phyloP scores from a whole-genome alignment of 2,329 filamentous ascomycete species.

The Colletotrichum sp. region DNA sequence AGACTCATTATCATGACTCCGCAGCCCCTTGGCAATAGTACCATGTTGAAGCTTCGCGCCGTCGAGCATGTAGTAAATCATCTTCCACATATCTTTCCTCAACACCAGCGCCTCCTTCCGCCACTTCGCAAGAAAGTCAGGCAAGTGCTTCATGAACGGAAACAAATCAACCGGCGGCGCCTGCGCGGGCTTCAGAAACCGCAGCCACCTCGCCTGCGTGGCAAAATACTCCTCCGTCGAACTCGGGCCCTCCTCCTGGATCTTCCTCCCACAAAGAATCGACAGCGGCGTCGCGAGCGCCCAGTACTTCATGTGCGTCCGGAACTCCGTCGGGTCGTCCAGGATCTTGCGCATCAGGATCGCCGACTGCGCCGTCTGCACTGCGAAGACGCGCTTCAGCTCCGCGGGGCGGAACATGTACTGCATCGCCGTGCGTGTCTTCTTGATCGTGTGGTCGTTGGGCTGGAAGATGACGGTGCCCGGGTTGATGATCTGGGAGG shows the following conservation, averaged over 20 bases:
- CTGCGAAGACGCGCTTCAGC: conserved; percentile 15
- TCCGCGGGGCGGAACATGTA: conserved; percentile 27
- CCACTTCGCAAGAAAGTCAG: conserved; percentile 50
- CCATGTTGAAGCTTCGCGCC: conserved; percentile 32
- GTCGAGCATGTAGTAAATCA: conserved; percentile 43
- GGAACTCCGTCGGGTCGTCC: conserved; percentile 20
- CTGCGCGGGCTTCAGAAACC: conserved; percentile 28
- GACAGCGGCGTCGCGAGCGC: conserved; percentile 29
- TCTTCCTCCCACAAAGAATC: conserved; percentile 25
- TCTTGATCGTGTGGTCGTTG: conserved; percentile 6
- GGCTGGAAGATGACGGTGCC: background rate
- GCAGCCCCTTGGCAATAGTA: conserved; percentile 27
- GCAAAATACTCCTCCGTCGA: conserved; percentile 24
- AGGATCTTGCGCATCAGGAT: conserved; percentile 23
- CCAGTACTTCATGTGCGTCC: conserved; percentile 25
- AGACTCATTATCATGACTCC: conserved; percentile 43
- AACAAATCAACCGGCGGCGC: conserved; percentile 31
- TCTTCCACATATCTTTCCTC: conserved; percentile 39
- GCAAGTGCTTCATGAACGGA: conserved; percentile 41
- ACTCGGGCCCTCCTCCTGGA: conserved; percentile 14
- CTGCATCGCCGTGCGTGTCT: conserved; percentile 3
- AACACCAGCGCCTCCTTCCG: conserved; percentile 46
- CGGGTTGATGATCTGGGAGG: conserved; percentile 27
- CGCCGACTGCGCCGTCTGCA: conserved; percentile 26
- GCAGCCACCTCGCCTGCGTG: conserved; percentile 26